These are phyloP conservation scores for Cenchrus americanus DNA, from an alignment of 176 grass and related monocot species.

Conservation along the genomic window DNA sequence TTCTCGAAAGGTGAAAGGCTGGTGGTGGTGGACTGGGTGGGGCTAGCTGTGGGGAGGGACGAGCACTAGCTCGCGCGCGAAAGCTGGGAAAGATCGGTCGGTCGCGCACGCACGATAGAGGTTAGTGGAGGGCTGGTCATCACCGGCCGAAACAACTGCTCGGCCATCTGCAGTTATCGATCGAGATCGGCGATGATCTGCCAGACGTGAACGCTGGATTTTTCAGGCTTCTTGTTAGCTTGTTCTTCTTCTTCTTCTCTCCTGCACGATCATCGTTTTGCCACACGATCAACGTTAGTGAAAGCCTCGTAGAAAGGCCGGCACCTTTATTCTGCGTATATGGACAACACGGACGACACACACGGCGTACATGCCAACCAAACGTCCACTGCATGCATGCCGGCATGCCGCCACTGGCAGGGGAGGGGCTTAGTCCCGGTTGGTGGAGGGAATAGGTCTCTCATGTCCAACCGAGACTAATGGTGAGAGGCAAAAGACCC, in stretches of 20 bases:
- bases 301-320: not conserved
- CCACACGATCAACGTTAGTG: not conserved
- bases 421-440: no score
- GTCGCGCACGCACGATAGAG: not conserved
- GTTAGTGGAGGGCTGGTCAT: conserved; percentile 23
- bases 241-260: not conserved
- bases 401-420: no score
- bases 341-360: not conserved
- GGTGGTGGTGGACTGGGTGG: not conserved
- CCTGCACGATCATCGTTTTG: not conserved
- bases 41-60: not conserved
- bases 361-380: not conserved
- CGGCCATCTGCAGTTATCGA: not conserved
- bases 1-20: not conserved
- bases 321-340: not conserved
- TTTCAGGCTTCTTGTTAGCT: not conserved
- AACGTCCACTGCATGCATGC: no score
- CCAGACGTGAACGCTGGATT: not conserved
- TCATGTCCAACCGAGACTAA: no score
- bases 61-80: conserved; percentile 26
- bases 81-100: conserved; percentile 13
- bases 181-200: not conserved
- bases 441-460: no score
- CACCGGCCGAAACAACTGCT: conserved; percentile 11
- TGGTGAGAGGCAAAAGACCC: no score